These are phyloP conservation scores for Ceratobasidium sp. DNA, from an alignment of 1,284 basidiomycete genomes.

Conservation along the genomic window DNA sequence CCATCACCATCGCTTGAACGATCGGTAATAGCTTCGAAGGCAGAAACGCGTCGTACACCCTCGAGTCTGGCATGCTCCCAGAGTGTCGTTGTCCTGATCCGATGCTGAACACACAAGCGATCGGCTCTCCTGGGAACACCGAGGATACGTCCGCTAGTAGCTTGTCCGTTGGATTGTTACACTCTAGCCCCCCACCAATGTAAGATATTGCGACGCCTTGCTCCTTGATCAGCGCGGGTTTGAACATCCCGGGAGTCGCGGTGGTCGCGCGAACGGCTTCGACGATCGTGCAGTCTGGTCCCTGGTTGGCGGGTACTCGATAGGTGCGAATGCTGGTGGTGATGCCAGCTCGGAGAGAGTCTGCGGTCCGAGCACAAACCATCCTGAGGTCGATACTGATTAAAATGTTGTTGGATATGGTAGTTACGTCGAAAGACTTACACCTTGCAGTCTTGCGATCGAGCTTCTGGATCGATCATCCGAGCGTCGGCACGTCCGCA, in stretches of 20 bases:
- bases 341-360: neutral
- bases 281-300: conserved; percentile 9
- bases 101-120: conserved; percentile 15
- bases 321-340: neutral
- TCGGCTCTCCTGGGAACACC: neutral
- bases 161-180: conserved; percentile 22
- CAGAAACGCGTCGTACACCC: neutral
- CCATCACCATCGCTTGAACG: neutral
- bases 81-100: conserved; percentile 9
- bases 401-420: too few species aligned
- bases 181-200: conserved; percentile 4
- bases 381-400: neutral
- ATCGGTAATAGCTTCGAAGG: neutral
- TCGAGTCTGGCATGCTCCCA: neutral
- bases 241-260: neutral
- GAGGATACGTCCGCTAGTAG: too few species aligned
- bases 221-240: neutral
- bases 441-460: conserved; percentile 1
- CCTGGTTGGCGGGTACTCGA: neutral
- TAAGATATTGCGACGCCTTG: neutral
- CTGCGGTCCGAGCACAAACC: neutral
- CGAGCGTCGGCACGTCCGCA: too few species aligned
- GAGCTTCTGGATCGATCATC: too few species aligned
- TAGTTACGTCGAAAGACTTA: neutral
- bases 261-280: conserved; percentile 7